These are phyloP conservation scores for Fusarium bulbicola DNA, from an alignment of 2,329 filamentous ascomycete species.

Conservation along the genomic window DNA sequence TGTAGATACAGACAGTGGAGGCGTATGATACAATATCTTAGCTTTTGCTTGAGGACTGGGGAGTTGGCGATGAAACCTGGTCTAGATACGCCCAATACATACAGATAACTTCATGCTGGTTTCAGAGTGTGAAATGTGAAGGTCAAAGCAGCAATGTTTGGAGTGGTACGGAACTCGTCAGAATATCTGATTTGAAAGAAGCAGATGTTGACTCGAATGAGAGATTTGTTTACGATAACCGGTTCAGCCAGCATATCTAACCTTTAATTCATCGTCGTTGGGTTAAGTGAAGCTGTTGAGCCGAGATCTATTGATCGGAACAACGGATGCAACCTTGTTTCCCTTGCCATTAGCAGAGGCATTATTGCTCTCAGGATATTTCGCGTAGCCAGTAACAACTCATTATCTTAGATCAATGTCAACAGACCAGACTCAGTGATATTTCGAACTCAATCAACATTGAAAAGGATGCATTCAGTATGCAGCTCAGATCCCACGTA, in stretches of 20 bases:
- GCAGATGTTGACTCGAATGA: neutral
- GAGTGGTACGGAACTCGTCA: neutral
- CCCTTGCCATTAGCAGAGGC: neutral
- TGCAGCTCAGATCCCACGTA: neutral
- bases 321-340: conserved; percentile 17
- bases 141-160: neutral
- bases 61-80: conserved; percentile 20
- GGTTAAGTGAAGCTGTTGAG: conserved; percentile 18
- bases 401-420: neutral
- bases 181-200: neutral
- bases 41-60: conserved; percentile 17
- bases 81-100: conserved; percentile 28
- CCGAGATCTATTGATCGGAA: conserved; percentile 2
- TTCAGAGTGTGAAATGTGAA: neutral
- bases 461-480: neutral
- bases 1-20: conserved; percentile 38
- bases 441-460: neutral
- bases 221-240: neutral
- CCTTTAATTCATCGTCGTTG: conserved; percentile 3
- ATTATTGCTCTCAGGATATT: neutral
- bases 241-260: neutral
- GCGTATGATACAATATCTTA: conserved; percentile 26
- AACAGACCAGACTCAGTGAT: neutral
- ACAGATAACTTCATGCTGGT: conserved; percentile 12
- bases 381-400: neutral